Evolutionary conservation across 306 rosid species (phyloP).

Genomic region (Quercus variabilis): DNA sequence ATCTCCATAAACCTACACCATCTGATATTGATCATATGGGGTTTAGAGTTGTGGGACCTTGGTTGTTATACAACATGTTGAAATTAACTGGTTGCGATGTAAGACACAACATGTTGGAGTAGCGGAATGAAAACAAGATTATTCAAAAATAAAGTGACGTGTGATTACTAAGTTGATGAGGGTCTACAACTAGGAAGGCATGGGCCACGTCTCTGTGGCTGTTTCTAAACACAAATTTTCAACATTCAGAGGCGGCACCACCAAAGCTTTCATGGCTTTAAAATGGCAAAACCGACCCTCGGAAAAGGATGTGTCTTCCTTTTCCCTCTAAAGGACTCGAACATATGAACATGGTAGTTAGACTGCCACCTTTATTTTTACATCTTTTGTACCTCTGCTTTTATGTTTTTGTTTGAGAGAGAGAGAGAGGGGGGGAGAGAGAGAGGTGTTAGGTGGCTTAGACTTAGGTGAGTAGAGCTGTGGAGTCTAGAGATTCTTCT

Average conservation of each 20-base stretch:
- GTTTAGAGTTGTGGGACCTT: conserved; percentile 17
- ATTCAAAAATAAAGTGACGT: conserved; percentile 27
- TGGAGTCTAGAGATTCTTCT: conserved; percentile 40
- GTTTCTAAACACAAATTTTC: conserved; percentile 22
- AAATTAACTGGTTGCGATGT: conserved; percentile 21
- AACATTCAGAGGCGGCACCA: conserved; percentile 41
- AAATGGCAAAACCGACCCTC: conserved; percentile 46
- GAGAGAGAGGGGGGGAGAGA: conserved; percentile 16
- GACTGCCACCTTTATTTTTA: conserved; percentile 54
- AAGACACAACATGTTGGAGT: background rate
- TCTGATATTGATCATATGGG: background rate
- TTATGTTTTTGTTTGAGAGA: conserved; percentile 23
- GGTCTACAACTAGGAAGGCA: conserved; percentile 45
- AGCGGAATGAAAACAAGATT: conserved; percentile 15
- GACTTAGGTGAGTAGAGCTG: conserved; percentile 28
- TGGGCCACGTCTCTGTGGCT: conserved; percentile 39
- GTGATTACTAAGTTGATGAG: conserved; percentile 32
- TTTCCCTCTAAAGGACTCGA: conserved; percentile 35
- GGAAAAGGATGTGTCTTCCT: conserved; percentile 60
- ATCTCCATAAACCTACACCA: conserved; percentile 9
- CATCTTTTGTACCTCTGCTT: conserved; percentile 49
- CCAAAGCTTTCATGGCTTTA: conserved; percentile 53
- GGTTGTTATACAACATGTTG: background rate
- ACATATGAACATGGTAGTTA: conserved; percentile 64
- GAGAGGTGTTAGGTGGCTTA: conserved; percentile 36